phyloP scores from a whole-genome alignment of 202 grass and related monocot species.

The Hordeum pubiflorum region DNA sequence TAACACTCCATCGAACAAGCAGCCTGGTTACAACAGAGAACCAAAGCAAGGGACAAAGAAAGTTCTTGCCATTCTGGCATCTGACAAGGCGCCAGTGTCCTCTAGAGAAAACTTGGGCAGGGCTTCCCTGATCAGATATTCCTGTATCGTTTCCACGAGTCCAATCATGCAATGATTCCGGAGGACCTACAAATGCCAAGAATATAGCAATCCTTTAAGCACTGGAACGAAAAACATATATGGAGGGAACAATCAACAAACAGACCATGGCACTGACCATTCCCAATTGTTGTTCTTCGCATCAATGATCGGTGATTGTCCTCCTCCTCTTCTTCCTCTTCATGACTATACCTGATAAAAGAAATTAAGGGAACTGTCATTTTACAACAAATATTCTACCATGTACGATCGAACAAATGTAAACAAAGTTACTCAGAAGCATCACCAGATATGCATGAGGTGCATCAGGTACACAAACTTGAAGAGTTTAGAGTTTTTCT shows the following conservation, averaged over 20 bases:
- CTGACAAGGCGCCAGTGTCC: conserved; percentile 93
- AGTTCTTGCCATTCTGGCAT: conserved; percentile 90
- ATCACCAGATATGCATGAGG: neutral
- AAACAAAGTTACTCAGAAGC: conserved; percentile 2
- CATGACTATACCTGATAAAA: conserved; percentile 65
- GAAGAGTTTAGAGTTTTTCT: conserved; percentile 3
- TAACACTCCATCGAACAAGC: conserved; percentile 10
- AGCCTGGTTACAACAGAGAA: neutral
- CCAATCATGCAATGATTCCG: conserved; percentile 87
- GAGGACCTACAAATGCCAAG: conserved; percentile 54
- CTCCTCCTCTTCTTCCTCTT: conserved; percentile 73
- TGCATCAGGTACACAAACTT: neutral
- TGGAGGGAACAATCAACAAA: conserved; percentile 18
- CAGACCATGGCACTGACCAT: conserved; percentile 47
- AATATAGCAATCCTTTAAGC: conserved; percentile 14
- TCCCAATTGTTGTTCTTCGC: conserved; percentile 92
- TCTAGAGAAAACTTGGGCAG: conserved; percentile 87
- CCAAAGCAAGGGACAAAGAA: neutral
- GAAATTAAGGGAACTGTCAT: conserved; percentile 17
- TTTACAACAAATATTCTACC: conserved; percentile 11
- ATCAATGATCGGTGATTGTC: conserved; percentile 51
- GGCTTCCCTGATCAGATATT: conserved; percentile 51
- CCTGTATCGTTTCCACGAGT: conserved; percentile 67
- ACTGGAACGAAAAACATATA: neutral
- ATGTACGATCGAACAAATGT: neutral